A percentile compares a stretch with the other conserved stretches of the same genome.
Evolutionary conservation across 352 stramenopile genomes (phyloP).

Genomic region (Globisporangium viniferum): DNA sequence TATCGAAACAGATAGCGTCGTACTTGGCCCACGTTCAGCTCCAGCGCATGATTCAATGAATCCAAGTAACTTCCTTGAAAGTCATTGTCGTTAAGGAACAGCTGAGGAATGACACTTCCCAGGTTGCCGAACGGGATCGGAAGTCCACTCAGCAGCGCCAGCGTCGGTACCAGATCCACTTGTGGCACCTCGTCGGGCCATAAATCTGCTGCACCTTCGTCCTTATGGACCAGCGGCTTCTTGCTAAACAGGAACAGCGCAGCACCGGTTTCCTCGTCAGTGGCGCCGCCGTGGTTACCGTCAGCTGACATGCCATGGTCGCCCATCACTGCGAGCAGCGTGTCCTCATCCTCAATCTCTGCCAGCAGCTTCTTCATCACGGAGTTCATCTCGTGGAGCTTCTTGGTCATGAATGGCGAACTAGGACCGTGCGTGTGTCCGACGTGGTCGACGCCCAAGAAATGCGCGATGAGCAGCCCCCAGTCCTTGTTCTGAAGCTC

Average conservation of each 20-base stretch:
- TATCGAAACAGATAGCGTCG: constrained; percentile 73
- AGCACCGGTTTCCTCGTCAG: constrained; percentile 93
- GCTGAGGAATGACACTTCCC: constrained; percentile 89
- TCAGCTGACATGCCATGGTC: constrained; percentile 99
- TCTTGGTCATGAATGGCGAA: constrained; percentile 92
- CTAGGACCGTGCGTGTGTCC: constrained; percentile 96
- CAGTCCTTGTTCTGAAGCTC: constrained; percentile 66
- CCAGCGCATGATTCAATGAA: constrained; percentile 60
- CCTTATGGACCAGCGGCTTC: constrained; percentile 25
- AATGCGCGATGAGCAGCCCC: constrained; percentile 84
- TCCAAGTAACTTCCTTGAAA: neutral
- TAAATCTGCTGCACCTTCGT: constrained; percentile 4
- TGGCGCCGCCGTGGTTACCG: constrained; percentile 97
- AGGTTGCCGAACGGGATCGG: constrained; percentile 97
- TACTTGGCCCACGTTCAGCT: constrained; percentile 84
- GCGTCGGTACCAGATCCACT: constrained; percentile 96
- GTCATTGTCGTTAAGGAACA: constrained; percentile 63
- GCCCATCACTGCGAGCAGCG: constrained; percentile 92
- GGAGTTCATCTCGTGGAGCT: constrained; percentile 95
- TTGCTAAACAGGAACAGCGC: constrained; percentile 93
- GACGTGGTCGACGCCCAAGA: constrained; percentile 96
- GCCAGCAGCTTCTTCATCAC: constrained; percentile 78
- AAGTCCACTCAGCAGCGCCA: constrained; percentile 92
- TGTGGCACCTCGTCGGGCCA: constrained; percentile 70
- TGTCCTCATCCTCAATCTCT: constrained; percentile 68